These are phyloP conservation scores for Collybiopsis confluens DNA, from an alignment of 768 basidiomycete genomes.

Conservation along the genomic window DNA sequence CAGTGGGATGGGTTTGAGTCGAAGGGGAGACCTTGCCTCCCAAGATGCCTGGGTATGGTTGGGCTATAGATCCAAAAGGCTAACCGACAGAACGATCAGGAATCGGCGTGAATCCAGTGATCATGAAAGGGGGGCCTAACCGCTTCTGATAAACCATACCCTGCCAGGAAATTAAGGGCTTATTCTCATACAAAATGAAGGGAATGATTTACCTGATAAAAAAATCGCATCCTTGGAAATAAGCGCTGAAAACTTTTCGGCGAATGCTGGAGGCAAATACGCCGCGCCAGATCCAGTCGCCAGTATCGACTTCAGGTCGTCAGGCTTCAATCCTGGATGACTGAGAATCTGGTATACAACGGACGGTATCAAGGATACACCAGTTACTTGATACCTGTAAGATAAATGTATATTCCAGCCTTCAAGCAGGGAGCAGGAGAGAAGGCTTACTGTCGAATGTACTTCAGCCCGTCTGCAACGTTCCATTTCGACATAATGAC, in stretches of 20 bases:
- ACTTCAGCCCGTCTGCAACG: slow-evolving; percentile 40
- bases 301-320: slow-evolving; percentile 50
- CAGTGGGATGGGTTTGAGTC: slow-evolving; percentile 39
- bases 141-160: slow-evolving; percentile 69
- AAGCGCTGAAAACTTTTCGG: slow-evolving; percentile 32
- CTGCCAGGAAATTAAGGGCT: slow-evolving; percentile 23
- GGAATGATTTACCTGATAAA: slow-evolving; percentile 40
- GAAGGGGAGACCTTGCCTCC: slow-evolving; percentile 33
- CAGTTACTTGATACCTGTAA: slow-evolving; percentile 50
- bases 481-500: slow-evolving; percentile 61
- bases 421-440: neutral
- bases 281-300: slow-evolving; percentile 53
- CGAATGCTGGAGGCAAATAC: slow-evolving; percentile 57
- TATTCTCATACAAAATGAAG: slow-evolving; percentile 8
- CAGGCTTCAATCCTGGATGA: slow-evolving; percentile 41
- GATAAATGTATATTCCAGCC: neutral
- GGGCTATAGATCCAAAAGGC: slow-evolving; percentile 19
- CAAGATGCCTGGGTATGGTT: slow-evolving; percentile 43
- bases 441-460: slow-evolving; percentile 53
- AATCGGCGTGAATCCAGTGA: too few relatives aligned
- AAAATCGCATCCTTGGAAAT: slow-evolving; percentile 29
- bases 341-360: slow-evolving; percentile 61
- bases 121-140: slow-evolving; percentile 37
- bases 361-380: slow-evolving; percentile 54
- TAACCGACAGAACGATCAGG: too few relatives aligned